Evolutionary conservation across 768 basidiomycete genomes (phyloP).

Genomic region (Termitomyces sp.): DNA sequence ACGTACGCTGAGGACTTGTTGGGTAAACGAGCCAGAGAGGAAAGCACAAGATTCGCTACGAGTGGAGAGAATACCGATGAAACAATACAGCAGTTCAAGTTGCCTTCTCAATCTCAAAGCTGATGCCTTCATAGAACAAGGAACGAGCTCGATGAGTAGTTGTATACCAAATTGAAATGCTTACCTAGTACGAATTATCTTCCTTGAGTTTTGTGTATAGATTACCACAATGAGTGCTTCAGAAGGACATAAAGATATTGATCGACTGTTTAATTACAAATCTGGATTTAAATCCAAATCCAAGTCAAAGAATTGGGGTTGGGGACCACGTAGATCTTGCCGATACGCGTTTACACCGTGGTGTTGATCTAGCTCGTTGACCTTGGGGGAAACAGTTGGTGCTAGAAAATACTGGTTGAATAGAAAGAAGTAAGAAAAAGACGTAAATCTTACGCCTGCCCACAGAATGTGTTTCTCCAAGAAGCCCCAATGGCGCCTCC

Average conservation of each 20-base stretch:
- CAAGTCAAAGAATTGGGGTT: constrained; percentile 65
- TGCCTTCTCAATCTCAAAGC: neutral
- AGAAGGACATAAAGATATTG: neutral
- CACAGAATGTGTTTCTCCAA: constrained; percentile 79
- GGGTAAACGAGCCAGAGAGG: constrained; percentile 9
- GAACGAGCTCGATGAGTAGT: neutral
- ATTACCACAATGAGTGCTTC: neutral
- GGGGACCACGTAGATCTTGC: constrained; percentile 58
- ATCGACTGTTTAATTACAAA: constrained; percentile 29
- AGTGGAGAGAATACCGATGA: constrained; percentile 19
- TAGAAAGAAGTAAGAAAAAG: constrained; percentile 1
- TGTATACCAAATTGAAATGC: neutral
- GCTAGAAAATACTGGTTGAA: constrained; percentile 31
- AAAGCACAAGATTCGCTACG: constrained; percentile 5
- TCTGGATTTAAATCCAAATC: constrained; percentile 86
- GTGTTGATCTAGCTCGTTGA: constrained; percentile 39
- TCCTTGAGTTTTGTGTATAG: neutral
- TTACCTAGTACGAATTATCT: neutral
- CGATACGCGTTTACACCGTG: constrained; percentile 65
- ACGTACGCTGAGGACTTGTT: constrained; percentile 26
- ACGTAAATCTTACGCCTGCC: constrained; percentile 52
- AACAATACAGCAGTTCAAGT: constrained; percentile 24
- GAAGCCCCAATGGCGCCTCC: constrained; percentile 70
- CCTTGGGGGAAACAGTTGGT: constrained; percentile 56
- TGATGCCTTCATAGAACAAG: neutral